Evolutionary conservation across 495 filamentous ascomycete species (phyloP), one percentile per base, ranked within the genome.

Genomic region (Penicillium malachiteum): DNA sequence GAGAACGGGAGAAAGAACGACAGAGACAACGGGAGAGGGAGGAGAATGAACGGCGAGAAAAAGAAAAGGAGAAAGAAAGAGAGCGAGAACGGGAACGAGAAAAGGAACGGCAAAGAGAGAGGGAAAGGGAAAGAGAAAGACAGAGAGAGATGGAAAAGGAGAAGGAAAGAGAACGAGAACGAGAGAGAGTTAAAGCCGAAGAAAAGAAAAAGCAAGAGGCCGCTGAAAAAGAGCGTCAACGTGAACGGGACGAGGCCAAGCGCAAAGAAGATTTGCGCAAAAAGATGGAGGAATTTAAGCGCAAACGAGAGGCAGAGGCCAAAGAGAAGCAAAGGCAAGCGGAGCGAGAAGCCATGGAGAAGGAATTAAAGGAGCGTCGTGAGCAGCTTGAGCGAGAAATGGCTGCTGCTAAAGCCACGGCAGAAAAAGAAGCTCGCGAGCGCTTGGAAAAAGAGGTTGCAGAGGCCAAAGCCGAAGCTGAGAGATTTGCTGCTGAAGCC

Each of bases 191-290:
- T 16, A 32, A 49, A 38, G 41, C 58, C 34, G 46, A 59, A 31
- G 56, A 43, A 7, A 55, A 54, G 18, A 60, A 67, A 40, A 57
- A 59, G 39, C 52, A 51, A 26, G 49, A 59, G 38, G 50, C 50
- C 48, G 53, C 49, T 76, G 53, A 54, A 41, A 39, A 39, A 8
- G 78, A 80, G 8, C 88, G 86, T 85, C 86, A 91, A 60, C 87
- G 80, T 56, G 88, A 85, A 3, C 74, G 83, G 50, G 87, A 91
- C 65, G 89, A 92, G 58, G 84, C 85, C 50, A 71, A 68, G 60
- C 73, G 66, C 41, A 79, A 75, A 64, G 70, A 74, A 54, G 73
- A 79, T 35, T 62, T 76, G 18, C 67, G 84, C 5, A 80, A 83
- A 7, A 85, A 83, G 59, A 83, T 81, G 63, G 85, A 89, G 43